A percentile compares a stretch with the other conserved stretches of the same genome.
Evolutionary conservation across 2,329 filamentous ascomycete genomes (phyloP).

Genomic region (Fusarium fracticaudum): DNA sequence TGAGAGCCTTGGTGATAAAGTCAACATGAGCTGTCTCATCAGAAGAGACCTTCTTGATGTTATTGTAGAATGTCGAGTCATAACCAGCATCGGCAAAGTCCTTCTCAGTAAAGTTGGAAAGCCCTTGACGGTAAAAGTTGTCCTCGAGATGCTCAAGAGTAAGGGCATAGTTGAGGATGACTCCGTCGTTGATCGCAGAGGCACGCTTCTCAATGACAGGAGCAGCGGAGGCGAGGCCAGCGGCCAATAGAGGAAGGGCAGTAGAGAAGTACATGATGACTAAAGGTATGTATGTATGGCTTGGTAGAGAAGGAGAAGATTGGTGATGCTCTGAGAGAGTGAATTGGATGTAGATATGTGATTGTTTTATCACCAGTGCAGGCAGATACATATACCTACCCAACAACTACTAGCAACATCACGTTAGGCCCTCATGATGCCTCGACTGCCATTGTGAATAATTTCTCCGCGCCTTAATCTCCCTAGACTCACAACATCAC

Average conservation of each 20-base stretch:
- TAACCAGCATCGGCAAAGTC: constrained; percentile 65
- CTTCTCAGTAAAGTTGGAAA: constrained; percentile 63
- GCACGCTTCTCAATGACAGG: constrained; percentile 27
- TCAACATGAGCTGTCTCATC: constrained; percentile 55
- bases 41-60: constrained; percentile 63
- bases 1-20: constrained; percentile 32
- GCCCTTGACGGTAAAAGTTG: constrained; percentile 69
- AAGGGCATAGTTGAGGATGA: constrained; percentile 59
- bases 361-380: background rate
- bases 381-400: background rate
- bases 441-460: background rate
- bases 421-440: background rate
- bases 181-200: constrained; percentile 27
- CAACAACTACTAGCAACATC: background rate
- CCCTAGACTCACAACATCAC: background rate
- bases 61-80: constrained; percentile 62
- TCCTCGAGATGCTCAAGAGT: constrained; percentile 67
- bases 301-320: background rate
- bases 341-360: background rate
- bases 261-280: constrained; percentile 12
- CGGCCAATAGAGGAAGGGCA: constrained; percentile 15
- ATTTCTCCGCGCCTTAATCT: background rate
- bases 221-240: constrained; percentile 25
- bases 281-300: background rate
- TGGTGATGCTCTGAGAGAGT: background rate